Conservation (phyloP, 139 green algal species). For the Micractinium conductrix region DNA sequence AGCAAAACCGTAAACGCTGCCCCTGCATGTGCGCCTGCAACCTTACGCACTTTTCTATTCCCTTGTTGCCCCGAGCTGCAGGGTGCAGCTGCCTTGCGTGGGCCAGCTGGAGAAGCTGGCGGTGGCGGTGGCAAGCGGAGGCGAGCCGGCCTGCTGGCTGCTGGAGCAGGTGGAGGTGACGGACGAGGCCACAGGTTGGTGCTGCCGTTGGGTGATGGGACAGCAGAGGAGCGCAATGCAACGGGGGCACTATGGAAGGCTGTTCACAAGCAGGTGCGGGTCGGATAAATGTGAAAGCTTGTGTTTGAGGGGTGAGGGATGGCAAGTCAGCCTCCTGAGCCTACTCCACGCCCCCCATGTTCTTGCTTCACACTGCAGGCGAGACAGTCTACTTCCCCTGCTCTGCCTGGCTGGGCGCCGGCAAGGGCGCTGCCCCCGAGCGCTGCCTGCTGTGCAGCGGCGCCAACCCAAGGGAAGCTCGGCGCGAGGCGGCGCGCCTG, state of each 20-base stretch:
- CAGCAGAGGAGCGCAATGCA: background rate
- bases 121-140: slow-evolving; percentile 65
- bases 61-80: slow-evolving; percentile 20
- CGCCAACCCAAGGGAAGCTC: background rate
- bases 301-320: too few relatives aligned
- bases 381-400: slow-evolving; percentile 42
- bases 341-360: background rate
- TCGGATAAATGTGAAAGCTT: background rate
- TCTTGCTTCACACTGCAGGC: slow-evolving; percentile 1
- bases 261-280: background rate
- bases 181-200: slow-evolving; percentile 51
- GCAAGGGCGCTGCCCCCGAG: slow-evolving; percentile 25
- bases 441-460: slow-evolving; percentile 27
- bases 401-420: slow-evolving; percentile 31
- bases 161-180: slow-evolving; percentile 70
- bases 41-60: background rate
- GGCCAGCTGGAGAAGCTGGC: slow-evolving; percentile 59
- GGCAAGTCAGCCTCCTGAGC: background rate
- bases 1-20: background rate
- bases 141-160: slow-evolving; percentile 59
- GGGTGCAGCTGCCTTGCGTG: slow-evolving; percentile 64
- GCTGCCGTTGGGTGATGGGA: background rate
- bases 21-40: too few relatives aligned
- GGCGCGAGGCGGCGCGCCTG: slow-evolving; percentile 8
- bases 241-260: background rate